A percentile compares a stretch with the other conserved stretches of the same genome.
Conservation (phyloP, 2,329 filamentous ascomycete genomes). For the Akanthomyces dipterigenus region DNA sequence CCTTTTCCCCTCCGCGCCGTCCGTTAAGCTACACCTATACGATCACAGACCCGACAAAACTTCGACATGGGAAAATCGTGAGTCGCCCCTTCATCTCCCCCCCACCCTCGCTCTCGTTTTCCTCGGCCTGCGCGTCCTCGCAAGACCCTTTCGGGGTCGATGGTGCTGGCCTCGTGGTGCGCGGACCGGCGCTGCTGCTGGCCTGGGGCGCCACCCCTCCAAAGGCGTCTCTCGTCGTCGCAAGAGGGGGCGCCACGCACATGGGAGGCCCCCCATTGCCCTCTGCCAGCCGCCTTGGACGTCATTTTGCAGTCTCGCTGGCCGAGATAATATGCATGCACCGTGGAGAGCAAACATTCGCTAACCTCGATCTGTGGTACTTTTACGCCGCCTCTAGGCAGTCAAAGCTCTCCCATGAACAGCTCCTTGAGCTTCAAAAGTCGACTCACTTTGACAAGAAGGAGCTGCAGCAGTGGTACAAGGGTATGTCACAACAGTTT, state of each 20-base stretch:
- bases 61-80: constrained; percentile 12
- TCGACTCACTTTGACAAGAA: constrained; percentile 99
- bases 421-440: constrained; percentile 91
- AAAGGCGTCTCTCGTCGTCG: neutral
- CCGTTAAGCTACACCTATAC: neutral
- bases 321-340: neutral
- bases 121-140: neutral
- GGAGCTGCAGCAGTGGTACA: constrained; percentile 99
- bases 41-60: neutral
- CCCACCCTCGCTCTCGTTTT: neutral
- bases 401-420: constrained; percentile 95
- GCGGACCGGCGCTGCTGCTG: neutral
- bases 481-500: constrained; percentile 55
- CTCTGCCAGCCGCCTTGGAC: neutral
- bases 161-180: neutral
- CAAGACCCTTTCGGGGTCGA: neutral
- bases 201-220: neutral
- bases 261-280: neutral
- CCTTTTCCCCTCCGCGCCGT: neutral
- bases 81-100: neutral
- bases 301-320: neutral
- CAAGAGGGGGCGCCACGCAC: neutral
- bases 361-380: constrained; percentile 15
- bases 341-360: neutral
- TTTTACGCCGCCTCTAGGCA: constrained; percentile 53